phyloP scores from a whole-genome alignment of 1,139 yeast species.

The Debaryomyces sp. region DNA sequence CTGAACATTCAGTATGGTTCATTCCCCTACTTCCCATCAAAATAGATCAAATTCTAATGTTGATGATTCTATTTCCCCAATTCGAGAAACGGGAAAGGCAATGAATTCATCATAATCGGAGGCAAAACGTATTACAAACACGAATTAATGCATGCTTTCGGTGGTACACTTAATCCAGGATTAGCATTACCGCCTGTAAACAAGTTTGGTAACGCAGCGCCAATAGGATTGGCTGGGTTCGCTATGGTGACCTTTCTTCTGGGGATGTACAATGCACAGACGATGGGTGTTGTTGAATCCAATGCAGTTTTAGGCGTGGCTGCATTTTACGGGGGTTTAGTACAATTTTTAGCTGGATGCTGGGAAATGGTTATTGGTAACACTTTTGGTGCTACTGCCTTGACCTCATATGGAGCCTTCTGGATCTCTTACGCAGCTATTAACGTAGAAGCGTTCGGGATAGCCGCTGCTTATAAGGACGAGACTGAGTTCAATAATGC shows the following conservation, averaged over 20 bases:
- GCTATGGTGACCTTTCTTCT: constrained; percentile 52
- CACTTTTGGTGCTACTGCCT: constrained; percentile 46
- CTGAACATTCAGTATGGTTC: neutral
- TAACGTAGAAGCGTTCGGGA: constrained; percentile 46
- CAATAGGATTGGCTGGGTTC: constrained; percentile 60
- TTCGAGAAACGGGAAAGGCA: constrained; percentile 21
- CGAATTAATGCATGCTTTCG: constrained; percentile 35
- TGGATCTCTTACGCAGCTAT: constrained; percentile 47
- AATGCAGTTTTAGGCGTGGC: constrained; percentile 46
- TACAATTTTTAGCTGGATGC: constrained; percentile 52
- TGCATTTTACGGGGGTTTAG: constrained; percentile 49
- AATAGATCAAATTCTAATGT: neutral
- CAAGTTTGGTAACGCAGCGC: constrained; percentile 59
- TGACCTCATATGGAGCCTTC: constrained; percentile 45
- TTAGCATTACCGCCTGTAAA: constrained; percentile 36
- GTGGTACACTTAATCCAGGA: constrained; percentile 43
- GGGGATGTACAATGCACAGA: constrained; percentile 44
- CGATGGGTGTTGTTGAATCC: constrained; percentile 40
- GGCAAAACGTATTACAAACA: constrained; percentile 26
- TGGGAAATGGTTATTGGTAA: constrained; percentile 51
- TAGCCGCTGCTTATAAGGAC: constrained; percentile 54
- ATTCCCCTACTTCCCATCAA: neutral
- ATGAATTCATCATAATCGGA: constrained; percentile 28
- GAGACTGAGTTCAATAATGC: constrained; percentile 35
- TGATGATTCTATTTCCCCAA: constrained; percentile 1